Conservation (phyloP, 176 grass and related monocot genomes). For the Oryza meyeriana region DNA sequence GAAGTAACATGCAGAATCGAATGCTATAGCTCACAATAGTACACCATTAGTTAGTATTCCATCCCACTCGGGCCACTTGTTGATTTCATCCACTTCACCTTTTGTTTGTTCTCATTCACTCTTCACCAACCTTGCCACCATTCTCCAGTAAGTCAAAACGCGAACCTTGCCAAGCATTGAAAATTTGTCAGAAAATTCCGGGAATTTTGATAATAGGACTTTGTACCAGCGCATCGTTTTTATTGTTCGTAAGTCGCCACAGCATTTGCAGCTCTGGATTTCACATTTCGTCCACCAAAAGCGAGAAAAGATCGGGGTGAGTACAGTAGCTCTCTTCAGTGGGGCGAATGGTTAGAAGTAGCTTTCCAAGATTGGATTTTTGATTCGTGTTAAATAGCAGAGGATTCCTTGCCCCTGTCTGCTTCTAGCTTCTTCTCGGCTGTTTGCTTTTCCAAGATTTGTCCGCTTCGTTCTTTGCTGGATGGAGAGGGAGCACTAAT, state of each 20-base stretch:
- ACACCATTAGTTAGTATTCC: background rate
- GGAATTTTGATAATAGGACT: slow-evolving; percentile 26
- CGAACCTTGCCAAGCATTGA: background rate
- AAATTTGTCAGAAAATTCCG: background rate
- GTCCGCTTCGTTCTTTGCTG: slow-evolving; percentile 4
- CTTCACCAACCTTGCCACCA: background rate
- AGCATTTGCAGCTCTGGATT: slow-evolving; percentile 5
- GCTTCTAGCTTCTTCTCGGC: slow-evolving; percentile 21
- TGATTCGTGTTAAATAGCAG: slow-evolving; percentile 17
- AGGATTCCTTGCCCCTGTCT: background rate
- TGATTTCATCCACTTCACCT: background rate
- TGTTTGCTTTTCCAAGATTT: slow-evolving; percentile 14
- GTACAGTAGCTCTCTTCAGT: background rate
- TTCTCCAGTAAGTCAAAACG: background rate
- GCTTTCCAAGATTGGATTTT: slow-evolving; percentile 35
- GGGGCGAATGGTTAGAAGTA: slow-evolving; percentile 21
- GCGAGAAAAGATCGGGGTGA: background rate
- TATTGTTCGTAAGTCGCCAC: slow-evolving; percentile 11
- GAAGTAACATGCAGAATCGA: background rate
- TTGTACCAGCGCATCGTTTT: slow-evolving; percentile 38
- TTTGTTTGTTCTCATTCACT: background rate
- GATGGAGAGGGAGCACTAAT: slow-evolving; percentile 18
- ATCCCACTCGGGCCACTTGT: background rate
- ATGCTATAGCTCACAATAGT: background rate
- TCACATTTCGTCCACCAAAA: slow-evolving; percentile 20